Percentiles rank a stretch among this genome's conserved stretches.
These are phyloP conservation scores for Calonectria crousiana DNA, from an alignment of 2,329 filamentous ascomycete genomes.

Conservation along the genomic window DNA sequence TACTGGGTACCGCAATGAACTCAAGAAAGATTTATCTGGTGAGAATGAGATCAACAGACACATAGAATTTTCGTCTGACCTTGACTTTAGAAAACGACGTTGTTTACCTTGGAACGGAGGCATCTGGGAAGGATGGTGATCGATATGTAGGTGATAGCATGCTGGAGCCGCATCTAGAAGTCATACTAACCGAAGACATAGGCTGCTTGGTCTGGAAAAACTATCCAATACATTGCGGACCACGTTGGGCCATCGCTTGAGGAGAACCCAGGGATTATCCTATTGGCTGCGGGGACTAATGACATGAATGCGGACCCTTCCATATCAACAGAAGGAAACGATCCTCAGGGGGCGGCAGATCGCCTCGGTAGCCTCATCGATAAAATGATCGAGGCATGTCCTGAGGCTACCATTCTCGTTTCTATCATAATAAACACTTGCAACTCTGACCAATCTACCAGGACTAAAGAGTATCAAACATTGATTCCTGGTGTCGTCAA, in stretches of 20 bases:
- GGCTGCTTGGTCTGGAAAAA: conserved; percentile 30
- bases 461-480: conserved; percentile 40
- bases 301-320: conserved; percentile 24
- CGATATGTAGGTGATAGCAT: conserved; percentile 8
- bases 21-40: conserved; percentile 20
- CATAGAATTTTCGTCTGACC: not conserved
- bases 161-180: not conserved
- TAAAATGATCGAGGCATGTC: conserved; percentile 25
- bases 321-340: conserved; percentile 28
- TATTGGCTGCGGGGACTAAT: conserved; percentile 25
- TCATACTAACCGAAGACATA: not conserved
- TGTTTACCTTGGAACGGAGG: conserved; percentile 18
- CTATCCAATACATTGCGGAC: conserved; percentile 27
- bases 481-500: conserved; percentile 45
- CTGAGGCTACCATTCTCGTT: conserved; percentile 26
- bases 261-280: conserved; percentile 24
- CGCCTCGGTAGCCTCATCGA: conserved; percentile 23
- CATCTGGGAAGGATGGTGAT: conserved; percentile 8
- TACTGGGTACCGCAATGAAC: conserved; percentile 13
- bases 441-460: not conserved
- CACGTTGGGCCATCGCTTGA: conserved; percentile 16
- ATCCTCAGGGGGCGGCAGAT: conserved; percentile 11
- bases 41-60: not conserved
- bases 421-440: conserved; percentile 29
- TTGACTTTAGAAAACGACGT: conserved; percentile 1